Evolutionary conservation across 164 flowering plant species (phyloP), one percentile per base, ranked within the genome.

Genomic region (Aristolochia fimbriata): DNA sequence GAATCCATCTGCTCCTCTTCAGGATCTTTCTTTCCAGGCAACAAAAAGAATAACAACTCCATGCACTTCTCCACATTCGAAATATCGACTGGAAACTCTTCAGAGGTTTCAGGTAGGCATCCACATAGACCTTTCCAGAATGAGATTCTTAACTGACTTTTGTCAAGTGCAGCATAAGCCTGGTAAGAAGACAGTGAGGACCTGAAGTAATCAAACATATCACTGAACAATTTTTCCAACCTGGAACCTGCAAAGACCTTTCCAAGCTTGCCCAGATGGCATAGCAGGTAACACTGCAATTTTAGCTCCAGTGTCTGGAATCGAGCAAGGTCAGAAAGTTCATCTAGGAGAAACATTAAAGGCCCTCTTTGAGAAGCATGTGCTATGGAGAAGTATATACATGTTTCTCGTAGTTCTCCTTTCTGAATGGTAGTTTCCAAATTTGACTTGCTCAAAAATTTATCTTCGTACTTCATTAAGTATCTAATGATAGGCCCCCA

Each of bases 401-500:
- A 86, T 68, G 85, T 85, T 69, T 80, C 81, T 70, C 92, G 68
- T 7, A 93, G 75, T 21, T 22, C 50, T 68, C 76, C 81, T 68
- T 65, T 72, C 60, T 65, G 37, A 50, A 33, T 52, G 56, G 68
- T 62, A 58, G 53, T 64, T 58, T 72, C 77, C 45, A 63, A 50
- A 13, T 59, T 63, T 58, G 68, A 49, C 20, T 51, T 62, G 45
- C 64, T 74, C 65, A 72, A 62, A 66, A 70, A 69, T 69, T 76
- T 85, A 61, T 69, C 78, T 66, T 76, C 92, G 67, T 78, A 88
- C 77, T 78, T 83, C 99, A 94, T 86, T 72, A 86, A 85, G 54
- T 91, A 83, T 62, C 91, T 83, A 31, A 86, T 64, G 23, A 85
- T 76, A 51, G 84, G 77, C 68, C 88, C 91, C 99, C 99, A 94